phyloP scores from a whole-genome alignment of 306 rosid species.

The Lathyrus oleraceus region DNA sequence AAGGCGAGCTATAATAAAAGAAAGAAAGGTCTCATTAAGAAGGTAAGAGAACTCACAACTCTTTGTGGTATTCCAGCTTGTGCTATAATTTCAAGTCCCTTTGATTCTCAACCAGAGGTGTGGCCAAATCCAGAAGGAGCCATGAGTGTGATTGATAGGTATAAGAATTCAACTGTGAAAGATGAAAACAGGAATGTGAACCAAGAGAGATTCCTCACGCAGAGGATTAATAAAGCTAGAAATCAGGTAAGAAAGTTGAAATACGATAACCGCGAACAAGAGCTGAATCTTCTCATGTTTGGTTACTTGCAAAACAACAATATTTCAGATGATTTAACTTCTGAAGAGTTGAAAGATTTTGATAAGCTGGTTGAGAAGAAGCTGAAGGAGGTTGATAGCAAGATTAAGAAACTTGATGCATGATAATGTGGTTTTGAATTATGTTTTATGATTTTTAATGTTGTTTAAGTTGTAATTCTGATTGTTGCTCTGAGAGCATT shows the following conservation, averaged over 20 bases:
- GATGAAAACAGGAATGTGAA: neutral
- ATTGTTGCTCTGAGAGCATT: neutral
- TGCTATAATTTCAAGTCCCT: neutral
- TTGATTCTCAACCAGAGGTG: neutral
- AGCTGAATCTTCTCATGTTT: neutral
- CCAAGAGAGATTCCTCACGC: neutral
- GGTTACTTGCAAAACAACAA: neutral
- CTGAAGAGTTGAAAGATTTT: neutral
- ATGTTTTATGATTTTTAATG: neutral
- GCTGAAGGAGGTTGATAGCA: neutral
- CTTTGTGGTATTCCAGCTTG: neutral
- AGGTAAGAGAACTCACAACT: neutral
- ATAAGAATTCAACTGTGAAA: neutral
- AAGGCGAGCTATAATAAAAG: neutral
- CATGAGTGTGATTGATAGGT: neutral
- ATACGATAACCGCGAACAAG: neutral
- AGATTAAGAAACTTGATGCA: neutral
- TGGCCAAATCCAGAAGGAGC: neutral
- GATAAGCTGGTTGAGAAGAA: neutral
- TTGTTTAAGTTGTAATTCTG: neutral
- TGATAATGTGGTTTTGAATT: neutral
- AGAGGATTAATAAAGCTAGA: neutral
- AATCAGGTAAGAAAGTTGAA: neutral
- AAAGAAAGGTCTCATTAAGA: neutral
- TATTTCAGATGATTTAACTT: neutral